These are phyloP conservation scores for Ramaria sp. DNA, from an alignment of 768 basidiomycete genomes.

Conservation along the genomic window DNA sequence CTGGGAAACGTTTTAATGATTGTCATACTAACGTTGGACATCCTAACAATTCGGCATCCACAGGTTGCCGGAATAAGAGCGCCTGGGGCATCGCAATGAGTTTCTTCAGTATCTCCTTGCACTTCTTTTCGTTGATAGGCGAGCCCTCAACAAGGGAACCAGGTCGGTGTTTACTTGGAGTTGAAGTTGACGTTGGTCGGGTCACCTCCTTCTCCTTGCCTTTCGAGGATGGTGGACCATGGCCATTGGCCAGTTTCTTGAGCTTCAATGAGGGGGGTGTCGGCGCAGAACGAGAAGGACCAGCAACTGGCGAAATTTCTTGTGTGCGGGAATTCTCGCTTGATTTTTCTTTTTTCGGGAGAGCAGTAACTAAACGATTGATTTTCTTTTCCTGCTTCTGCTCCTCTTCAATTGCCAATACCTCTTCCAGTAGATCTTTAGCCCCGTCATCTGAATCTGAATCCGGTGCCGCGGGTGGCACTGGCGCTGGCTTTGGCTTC, in stretches of 20 bases:
- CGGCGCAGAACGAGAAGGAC: background rate
- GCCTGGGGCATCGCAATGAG: conserved; percentile 56
- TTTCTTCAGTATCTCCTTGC: conserved; percentile 54
- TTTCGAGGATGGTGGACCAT: conserved; percentile 5
- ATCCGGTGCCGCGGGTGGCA: conserved; percentile 40
- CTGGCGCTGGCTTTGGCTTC: conserved; percentile 28
- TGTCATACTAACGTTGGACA: conserved; percentile 71
- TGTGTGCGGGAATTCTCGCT: background rate
- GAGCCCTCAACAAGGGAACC: conserved; percentile 16
- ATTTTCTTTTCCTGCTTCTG: conserved; percentile 18
- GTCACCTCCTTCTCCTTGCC: conserved; percentile 15
- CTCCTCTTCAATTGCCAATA: conserved; percentile 57
- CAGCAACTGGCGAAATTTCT: background rate
- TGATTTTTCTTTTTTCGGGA: conserved; percentile 3
- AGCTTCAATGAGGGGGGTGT: background rate
- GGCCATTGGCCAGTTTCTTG: conserved; percentile 1
- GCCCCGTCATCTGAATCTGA: conserved; percentile 78
- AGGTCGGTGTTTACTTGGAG: conserved; percentile 14
- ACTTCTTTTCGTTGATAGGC: conserved; percentile 75
- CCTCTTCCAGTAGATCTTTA: conserved; percentile 70
- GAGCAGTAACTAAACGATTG: background rate
- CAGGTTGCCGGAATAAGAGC: conserved; percentile 66
- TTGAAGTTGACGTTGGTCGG: conserved; percentile 19
- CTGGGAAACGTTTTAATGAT: background rate
- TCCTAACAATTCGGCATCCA: conserved; percentile 73